Conservation (phyloP, 768 basidiomycete genomes). For the Calocybe indica region DNA sequence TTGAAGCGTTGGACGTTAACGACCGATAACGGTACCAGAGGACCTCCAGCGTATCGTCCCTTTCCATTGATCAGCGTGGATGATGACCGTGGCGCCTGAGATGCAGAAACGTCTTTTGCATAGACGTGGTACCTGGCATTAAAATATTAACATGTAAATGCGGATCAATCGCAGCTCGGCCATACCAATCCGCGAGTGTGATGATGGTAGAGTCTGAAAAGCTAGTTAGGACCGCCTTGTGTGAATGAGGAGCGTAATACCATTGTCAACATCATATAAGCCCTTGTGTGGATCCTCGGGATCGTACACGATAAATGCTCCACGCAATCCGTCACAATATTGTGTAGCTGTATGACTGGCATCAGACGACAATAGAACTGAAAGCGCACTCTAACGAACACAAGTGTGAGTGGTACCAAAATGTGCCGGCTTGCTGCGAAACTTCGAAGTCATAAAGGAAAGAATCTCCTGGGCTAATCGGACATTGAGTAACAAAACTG, state of each 20-base stretch:
- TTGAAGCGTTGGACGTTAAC: conserved; percentile 28
- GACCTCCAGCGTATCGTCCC: conserved; percentile 31
- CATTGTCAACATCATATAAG: conserved; percentile 18
- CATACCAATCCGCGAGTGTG: conserved; percentile 14
- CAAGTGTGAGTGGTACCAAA: conserved; percentile 31
- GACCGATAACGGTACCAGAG: conserved; percentile 22
- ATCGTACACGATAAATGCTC: conserved; percentile 21
- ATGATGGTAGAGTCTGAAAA: conserved; percentile 21
- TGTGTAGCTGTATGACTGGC: conserved; percentile 6
- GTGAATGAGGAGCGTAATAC: conserved; percentile 6
- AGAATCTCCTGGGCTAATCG: conserved; percentile 10
- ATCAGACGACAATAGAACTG: neutral
- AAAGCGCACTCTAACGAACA: conserved; percentile 20
- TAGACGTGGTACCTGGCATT: conserved; percentile 12
- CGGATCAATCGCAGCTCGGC: neutral
- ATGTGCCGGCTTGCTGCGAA: conserved; percentile 17
- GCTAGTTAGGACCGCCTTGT: conserved; percentile 9
- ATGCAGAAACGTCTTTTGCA: conserved; percentile 5
- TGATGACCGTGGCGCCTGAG: conserved; percentile 9
- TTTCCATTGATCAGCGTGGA: conserved; percentile 37
- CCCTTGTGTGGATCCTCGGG: conserved; percentile 20
- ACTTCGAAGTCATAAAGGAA: conserved; percentile 13
- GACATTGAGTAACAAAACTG: conserved; percentile 1
- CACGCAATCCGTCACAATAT: conserved; percentile 26
- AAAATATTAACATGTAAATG: neutral